phyloP scores from a whole-genome alignment of 2,329 filamentous ascomycete species.

The Pseudogymnoascus sp. region DNA sequence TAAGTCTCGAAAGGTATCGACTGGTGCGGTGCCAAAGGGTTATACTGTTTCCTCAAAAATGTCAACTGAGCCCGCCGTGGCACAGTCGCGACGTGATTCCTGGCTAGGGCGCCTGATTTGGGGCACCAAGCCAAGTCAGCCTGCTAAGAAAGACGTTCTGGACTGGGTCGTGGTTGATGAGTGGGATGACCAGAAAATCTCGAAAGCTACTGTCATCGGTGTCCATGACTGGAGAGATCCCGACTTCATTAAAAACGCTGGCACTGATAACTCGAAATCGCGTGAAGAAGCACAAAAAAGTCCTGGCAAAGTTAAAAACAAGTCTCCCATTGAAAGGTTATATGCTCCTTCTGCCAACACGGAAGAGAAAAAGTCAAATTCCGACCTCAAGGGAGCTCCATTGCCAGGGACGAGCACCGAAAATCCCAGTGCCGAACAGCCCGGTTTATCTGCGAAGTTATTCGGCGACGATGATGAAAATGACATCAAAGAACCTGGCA shows the following conservation, averaged over 20 bases:
- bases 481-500: slow-evolving; percentile 15
- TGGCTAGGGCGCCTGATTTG: neutral
- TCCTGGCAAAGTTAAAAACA: slow-evolving; percentile 19
- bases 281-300: slow-evolving; percentile 18
- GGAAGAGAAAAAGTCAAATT: slow-evolving; percentile 25
- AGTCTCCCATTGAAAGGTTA: neutral
- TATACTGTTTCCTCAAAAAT: neutral
- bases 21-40: slow-evolving; percentile 12
- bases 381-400: slow-evolving; percentile 32
- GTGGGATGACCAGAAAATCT: slow-evolving; percentile 41
- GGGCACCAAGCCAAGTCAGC: neutral
- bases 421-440: slow-evolving; percentile 22
- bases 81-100: neutral
- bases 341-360: slow-evolving; percentile 19
- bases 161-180: slow-evolving; percentile 65
- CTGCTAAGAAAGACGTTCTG: slow-evolving; percentile 27
- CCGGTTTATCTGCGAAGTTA: slow-evolving; percentile 40
- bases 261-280: slow-evolving; percentile 22
- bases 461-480: slow-evolving; percentile 38
- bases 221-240: slow-evolving; percentile 81
- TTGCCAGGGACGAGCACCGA: slow-evolving; percentile 20
- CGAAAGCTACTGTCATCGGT: slow-evolving; percentile 39
- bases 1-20: neutral
- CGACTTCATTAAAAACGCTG: slow-evolving; percentile 46
- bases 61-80: neutral